A percentile compares a stretch with the other conserved stretches of the same genome.
Conservation (phyloP, 78 protist genomes). For the Chrysochromulina parva region DNA sequence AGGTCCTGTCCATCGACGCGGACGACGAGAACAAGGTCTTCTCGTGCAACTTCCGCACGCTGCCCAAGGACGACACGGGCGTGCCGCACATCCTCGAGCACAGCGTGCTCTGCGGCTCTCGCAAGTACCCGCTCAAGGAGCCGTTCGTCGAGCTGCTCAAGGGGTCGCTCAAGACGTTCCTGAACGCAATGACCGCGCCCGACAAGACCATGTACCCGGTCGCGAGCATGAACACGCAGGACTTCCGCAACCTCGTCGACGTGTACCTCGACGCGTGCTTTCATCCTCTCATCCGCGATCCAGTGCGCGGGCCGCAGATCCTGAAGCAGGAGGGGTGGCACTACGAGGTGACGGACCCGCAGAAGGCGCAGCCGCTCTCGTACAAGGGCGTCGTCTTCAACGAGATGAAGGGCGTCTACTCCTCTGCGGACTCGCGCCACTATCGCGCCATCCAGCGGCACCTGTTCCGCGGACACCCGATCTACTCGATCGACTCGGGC, state of each 20-base stretch:
- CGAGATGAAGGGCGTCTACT: conserved; percentile 35
- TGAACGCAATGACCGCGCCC: conserved; percentile 33
- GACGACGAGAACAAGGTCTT: conserved; percentile 50
- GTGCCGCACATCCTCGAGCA: conserved; percentile 95
- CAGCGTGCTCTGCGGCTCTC: conserved; percentile 87
- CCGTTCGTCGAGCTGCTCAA: conserved; percentile 88
- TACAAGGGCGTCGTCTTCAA: conserved; percentile 24
- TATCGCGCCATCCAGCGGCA: no score
- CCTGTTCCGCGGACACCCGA: conserved; percentile 1
- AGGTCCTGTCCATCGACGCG: conserved; percentile 19
- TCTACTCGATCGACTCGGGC: conserved; percentile 5
- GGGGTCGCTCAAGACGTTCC: conserved; percentile 17
- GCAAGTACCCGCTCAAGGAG: conserved; percentile 83
- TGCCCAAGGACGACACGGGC: conserved; percentile 74
- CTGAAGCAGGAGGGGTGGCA: conserved; percentile 38
- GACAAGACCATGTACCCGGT: conserved; percentile 37
- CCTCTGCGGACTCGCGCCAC: background rate
- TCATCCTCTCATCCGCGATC: background rate
- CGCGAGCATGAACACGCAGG: background rate
- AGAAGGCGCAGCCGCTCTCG: background rate
- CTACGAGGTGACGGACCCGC: background rate
- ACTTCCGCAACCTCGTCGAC: conserved; percentile 30
- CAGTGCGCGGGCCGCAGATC: background rate
- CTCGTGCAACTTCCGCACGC: conserved; percentile 64
- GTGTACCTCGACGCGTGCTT: conserved; percentile 49